These are phyloP conservation scores for Agastache rugosa DNA, from an alignment of 257 asterid genomes.

Conservation along the genomic window DNA sequence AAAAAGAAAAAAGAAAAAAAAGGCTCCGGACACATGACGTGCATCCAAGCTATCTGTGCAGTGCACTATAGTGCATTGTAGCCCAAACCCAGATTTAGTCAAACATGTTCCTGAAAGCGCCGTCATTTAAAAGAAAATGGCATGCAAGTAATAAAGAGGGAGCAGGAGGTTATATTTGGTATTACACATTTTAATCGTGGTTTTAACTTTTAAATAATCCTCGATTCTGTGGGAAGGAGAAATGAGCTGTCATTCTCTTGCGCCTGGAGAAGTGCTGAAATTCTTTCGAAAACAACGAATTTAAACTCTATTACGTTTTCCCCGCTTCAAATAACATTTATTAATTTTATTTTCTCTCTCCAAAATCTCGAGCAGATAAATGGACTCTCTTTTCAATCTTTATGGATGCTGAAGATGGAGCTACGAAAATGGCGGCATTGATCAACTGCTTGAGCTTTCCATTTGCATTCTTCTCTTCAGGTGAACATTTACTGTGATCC, in stretches of 20 bases:
- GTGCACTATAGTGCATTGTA: no score
- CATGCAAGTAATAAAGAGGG: neutral
- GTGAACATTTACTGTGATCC: conserved; percentile 32
- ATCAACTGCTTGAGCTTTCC: conserved; percentile 34
- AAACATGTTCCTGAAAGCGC: no score
- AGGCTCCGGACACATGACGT: no score
- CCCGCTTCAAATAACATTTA: neutral
- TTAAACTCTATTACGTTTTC: neutral
- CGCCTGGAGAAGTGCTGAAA: conserved; percentile 14
- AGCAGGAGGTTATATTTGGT: conserved; percentile 16
- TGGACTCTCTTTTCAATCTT: neutral
- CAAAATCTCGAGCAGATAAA: neutral
- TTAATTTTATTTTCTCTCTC: neutral
- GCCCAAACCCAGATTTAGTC: no score
- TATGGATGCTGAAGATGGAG: conserved; percentile 26
- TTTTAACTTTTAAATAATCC: neutral
- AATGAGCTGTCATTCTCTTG: conserved; percentile 31
- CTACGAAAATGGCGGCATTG: conserved; percentile 34
- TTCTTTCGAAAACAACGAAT: conserved; percentile 22
- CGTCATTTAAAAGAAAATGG: neutral
- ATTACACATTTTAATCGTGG: neutral
- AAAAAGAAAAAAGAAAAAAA: no score
- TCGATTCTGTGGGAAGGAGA: no score
- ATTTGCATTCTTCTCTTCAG: conserved; percentile 30
- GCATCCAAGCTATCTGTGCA: no score